Percentiles rank a stretch among this genome's conserved stretches.
phyloP scores from a whole-genome alignment of 306 rosid species.

The Arachis stenosperma region DNA sequence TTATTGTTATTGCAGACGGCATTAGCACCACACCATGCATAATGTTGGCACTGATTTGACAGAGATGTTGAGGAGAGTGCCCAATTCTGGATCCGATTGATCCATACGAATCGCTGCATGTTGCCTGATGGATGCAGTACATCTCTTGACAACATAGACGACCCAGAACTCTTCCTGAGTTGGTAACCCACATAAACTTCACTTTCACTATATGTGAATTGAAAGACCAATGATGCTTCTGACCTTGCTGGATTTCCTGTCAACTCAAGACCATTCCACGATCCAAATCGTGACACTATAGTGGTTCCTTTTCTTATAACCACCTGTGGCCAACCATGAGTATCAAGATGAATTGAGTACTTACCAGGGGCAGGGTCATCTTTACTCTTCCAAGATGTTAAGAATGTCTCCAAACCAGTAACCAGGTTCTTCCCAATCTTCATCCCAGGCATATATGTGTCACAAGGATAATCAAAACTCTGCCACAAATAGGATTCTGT shows the following conservation, averaged over 20 bases:
- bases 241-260: not conserved
- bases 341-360: not conserved
- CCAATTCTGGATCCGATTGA: not conserved
- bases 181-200: not conserved
- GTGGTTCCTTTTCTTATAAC: constrained; percentile 6
- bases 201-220: not conserved
- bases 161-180: not conserved
- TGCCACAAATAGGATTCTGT: constrained; percentile 13
- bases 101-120: not conserved
- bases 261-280: constrained; percentile 16
- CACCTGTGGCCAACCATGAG: constrained; percentile 10
- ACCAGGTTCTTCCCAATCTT: constrained; percentile 13
- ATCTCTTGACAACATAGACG: not conserved
- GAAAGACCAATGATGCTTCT: not conserved
- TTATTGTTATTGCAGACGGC: not conserved
- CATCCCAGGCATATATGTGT: constrained; percentile 30
- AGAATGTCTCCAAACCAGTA: constrained; percentile 14
- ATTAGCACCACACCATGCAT: too few species aligned
- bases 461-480: constrained; percentile 35
- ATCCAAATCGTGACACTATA: not conserved
- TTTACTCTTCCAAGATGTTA: constrained; percentile 16
- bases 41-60: too few species aligned
- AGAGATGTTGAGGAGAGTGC: not conserved
- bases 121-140: not conserved
- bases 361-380: constrained; percentile 28